These are phyloP conservation scores for Smittium culicis DNA, from an alignment of 371 early-diverging fungal genomes.

Conservation along the genomic window DNA sequence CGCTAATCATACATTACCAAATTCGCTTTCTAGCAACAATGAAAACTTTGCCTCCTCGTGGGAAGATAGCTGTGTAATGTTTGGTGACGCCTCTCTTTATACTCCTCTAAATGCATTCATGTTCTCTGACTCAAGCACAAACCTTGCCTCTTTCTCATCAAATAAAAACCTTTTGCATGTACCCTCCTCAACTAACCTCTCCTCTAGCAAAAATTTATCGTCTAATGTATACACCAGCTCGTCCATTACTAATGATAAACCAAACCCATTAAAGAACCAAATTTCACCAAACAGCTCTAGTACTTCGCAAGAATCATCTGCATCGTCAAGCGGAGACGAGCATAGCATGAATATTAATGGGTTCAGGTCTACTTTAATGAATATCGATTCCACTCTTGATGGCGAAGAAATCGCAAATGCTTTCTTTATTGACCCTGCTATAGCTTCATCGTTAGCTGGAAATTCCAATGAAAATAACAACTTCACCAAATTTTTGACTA, in stretches of 20 bases:
- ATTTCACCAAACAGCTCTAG: too few species aligned
- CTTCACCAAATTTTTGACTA: conserved; percentile 29
- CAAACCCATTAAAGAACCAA: too few species aligned
- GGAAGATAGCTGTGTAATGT: neutral
- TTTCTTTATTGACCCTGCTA: conserved; percentile 11
- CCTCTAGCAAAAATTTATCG: neutral
- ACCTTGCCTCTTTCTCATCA: neutral
- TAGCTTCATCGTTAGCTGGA: conserved; percentile 4
- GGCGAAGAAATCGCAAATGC: conserved; percentile 5
- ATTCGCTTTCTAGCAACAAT: neutral
- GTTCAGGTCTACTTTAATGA: neutral
- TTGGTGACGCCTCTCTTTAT: conserved; percentile 10
- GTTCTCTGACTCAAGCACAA: neutral
- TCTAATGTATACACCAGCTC: neutral
- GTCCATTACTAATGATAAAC: neutral
- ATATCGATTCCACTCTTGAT: neutral
- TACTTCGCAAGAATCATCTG: too few species aligned
- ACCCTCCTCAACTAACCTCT: neutral
- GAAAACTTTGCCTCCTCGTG: neutral
- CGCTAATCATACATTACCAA: neutral
- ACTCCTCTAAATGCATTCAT: conserved; percentile 11
- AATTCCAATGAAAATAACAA: conserved; percentile 21
- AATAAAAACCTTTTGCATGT: neutral
- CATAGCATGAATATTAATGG: neutral
- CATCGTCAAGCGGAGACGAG: neutral